Conservation (phyloP, 2,329 filamentous ascomycete species). For the Colletotrichum agaves region DNA sequence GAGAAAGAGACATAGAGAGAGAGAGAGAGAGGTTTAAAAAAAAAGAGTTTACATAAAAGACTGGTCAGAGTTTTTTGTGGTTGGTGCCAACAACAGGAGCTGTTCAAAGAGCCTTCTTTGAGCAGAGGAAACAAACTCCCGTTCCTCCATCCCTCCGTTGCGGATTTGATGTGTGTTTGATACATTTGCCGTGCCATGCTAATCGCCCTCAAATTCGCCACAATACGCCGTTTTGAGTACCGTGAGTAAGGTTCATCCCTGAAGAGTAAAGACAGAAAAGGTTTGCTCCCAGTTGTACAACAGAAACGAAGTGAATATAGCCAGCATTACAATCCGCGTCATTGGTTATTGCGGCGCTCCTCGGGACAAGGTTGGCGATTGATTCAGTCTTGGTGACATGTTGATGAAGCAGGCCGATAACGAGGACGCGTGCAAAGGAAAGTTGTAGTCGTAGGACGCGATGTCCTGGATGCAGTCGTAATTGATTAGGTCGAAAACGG, state of each 20-base stretch:
- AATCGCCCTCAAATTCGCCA: conserved; percentile 12
- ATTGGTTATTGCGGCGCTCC: not conserved
- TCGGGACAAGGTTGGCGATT: not conserved
- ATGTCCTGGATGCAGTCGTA: conserved; percentile 35
- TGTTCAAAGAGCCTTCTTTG: no score
- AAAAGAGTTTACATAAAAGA: conserved; percentile 1
- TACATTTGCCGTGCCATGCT: conserved; percentile 1
- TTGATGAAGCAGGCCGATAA: conserved; percentile 15
- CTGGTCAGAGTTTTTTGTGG: not conserved
- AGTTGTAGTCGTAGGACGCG: conserved; percentile 28
- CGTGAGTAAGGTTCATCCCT: conserved; percentile 5
- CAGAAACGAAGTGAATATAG: not conserved
- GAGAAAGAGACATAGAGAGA: not conserved
- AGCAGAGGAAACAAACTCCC: not conserved
- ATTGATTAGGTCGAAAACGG: conserved; percentile 30
- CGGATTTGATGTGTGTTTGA: not conserved
- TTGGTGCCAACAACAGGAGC: not conserved
- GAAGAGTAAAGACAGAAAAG: not conserved
- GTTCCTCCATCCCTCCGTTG: not conserved
- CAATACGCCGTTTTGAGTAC: not conserved
- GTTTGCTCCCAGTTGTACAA: conserved; percentile 16
- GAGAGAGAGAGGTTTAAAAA: not conserved
- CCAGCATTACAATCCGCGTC: not conserved
- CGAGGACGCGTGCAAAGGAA: conserved; percentile 18
- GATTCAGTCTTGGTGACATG: not conserved